phyloP scores from a whole-genome alignment of 2,329 filamentous ascomycete species.

The Penicillium sp. region DNA sequence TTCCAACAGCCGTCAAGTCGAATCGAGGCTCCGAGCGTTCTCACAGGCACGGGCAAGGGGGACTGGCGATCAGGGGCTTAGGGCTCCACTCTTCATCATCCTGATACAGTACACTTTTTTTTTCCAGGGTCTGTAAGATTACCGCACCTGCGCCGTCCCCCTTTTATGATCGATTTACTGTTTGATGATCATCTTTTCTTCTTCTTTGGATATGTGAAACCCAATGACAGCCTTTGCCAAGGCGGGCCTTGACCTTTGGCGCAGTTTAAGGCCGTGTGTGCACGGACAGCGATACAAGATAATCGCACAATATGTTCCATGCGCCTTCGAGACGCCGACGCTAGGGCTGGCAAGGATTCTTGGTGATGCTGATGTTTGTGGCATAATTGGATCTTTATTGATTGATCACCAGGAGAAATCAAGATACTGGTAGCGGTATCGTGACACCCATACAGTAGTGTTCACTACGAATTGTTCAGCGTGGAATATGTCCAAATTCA shows the following conservation, averaged over 20 bases:
- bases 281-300: not conserved
- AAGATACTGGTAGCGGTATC: not conserved
- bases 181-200: not conserved
- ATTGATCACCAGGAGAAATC: too few relatives aligned
- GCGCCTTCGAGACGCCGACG: not conserved
- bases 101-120: slow-evolving; percentile 3
- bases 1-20: not conserved
- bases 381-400: too few relatives aligned
- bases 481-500: not conserved
- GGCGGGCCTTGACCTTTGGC: slow-evolving; percentile 4
- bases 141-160: slow-evolving; percentile 7
- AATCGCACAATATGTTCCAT: not conserved
- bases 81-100: slow-evolving; percentile 17
- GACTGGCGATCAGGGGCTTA: slow-evolving; percentile 22
- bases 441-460: not conserved
- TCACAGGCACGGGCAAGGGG: slow-evolving; percentile 7
- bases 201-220: slow-evolving; percentile 1
- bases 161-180: slow-evolving; percentile 8
- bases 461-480: too few relatives aligned
- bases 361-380: not conserved
- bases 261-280: not conserved
- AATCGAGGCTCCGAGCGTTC: slow-evolving; percentile 1
- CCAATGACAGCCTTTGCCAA: slow-evolving; percentile 25
- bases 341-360: not conserved
- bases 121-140: slow-evolving; percentile 22